Evolutionary conservation across 1,284 basidiomycete genomes (phyloP), one percentile per base, ranked within the genome.

Genomic region (Porodaedalea pini): DNA sequence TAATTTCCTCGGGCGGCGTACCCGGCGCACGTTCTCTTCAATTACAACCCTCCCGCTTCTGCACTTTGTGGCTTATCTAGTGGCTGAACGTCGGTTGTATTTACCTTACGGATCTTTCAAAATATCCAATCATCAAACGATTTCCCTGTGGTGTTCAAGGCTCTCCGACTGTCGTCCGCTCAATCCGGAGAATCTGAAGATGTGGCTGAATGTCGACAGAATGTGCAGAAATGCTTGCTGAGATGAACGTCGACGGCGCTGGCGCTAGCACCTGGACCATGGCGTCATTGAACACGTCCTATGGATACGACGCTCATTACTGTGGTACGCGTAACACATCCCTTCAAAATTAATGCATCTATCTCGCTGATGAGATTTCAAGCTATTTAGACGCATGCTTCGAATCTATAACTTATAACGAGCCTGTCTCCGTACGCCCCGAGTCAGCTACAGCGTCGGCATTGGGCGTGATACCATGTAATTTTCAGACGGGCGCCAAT

Each of bases 41-140:
- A 10, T 21, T 21, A 11, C 44, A 7, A 23, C 10, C 13, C 19
- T 13, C 15, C 25, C 44, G 19, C 25, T 13, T 45, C 44, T 27
- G 21, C 40, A 45, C 44, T 45, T 45, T 45, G 44, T 45, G 40
- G 40, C 40, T 41, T 41, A 41, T 21, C 40, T 41, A 8, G 19
- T 41, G 19, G 40, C 13, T 27, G 13, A 27, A 31, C n/a, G 13
- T 34, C 32, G 32, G 32, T 6, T 13, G 13, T 34, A 34, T 6
- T 6, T 34, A 6, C 32, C 32, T 34, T 34, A 34, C 13, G 32
- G 32, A 34, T 13, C 6, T 6, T 6, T 13, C 32, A 6, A 34
- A n/a, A n/a, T n/a, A 34, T 34, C 32, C 13, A 34, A 34, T 34
- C 32, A 34, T 34, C 32, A 34, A 6, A 6, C 6, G 13, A 34